These are phyloP conservation scores for Teunomyces tritomae DNA, from an alignment of 805 yeast genomes.

Conservation along the genomic window DNA sequence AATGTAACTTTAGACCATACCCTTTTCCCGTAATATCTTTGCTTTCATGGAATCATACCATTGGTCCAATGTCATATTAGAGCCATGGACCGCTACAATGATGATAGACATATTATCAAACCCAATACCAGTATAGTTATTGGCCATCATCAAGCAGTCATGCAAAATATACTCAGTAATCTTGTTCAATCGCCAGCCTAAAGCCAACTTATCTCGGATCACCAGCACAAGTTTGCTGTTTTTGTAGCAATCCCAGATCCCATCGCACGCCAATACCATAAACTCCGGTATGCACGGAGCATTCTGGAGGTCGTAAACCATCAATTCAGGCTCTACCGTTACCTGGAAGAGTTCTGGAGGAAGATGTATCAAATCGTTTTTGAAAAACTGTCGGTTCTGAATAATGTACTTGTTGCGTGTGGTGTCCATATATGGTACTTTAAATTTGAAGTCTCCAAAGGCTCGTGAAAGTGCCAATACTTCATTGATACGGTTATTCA, in stretches of 20 bases:
- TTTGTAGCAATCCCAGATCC: slow-evolving; percentile 50
- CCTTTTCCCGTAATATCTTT: slow-evolving; percentile 18
- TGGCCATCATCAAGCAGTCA: slow-evolving; percentile 67
- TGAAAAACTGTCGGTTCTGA: slow-evolving; percentile 19
- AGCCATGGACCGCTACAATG: slow-evolving; percentile 59
- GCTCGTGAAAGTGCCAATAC: slow-evolving; percentile 44
- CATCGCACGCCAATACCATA: slow-evolving; percentile 43
- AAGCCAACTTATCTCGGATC: slow-evolving; percentile 55
- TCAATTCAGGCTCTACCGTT: slow-evolving; percentile 42
- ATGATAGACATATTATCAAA: slow-evolving; percentile 79
- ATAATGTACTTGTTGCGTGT: slow-evolving; percentile 30
- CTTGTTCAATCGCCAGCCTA: slow-evolving; percentile 57
- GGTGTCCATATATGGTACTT: slow-evolving; percentile 33
- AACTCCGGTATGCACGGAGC: slow-evolving; percentile 30
- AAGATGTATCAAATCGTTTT: slow-evolving; percentile 28
- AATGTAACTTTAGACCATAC: background rate
- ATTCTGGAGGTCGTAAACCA: slow-evolving; percentile 31
- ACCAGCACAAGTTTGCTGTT: slow-evolving; percentile 52
- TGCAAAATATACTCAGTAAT: slow-evolving; percentile 60
- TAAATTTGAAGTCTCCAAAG: slow-evolving; percentile 44
- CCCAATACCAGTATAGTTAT: slow-evolving; percentile 73
- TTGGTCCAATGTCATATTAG: slow-evolving; percentile 40
- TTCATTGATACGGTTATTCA: slow-evolving; percentile 40
- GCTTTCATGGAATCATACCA: slow-evolving; percentile 60
- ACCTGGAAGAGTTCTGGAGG: slow-evolving; percentile 46